Base-by-base conservation (phyloP, 371 early-diverging fungal species). In the Haplosporangium sp. region DNA sequence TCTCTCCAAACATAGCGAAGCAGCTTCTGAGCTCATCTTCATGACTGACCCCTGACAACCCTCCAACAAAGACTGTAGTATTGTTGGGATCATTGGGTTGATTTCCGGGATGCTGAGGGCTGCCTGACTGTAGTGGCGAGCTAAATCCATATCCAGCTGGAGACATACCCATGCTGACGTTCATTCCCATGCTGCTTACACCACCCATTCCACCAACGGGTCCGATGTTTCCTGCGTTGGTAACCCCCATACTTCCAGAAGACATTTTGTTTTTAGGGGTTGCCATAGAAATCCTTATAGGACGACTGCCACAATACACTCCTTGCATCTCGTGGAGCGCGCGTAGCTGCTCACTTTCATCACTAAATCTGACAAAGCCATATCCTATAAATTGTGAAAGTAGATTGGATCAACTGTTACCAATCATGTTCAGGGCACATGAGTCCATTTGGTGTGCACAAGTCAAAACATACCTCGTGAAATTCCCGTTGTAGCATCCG, bases 31-130 rank as follows among this genome's bases (percentile, higher is more conserved):
- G 84, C 63, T 97, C 96, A 42, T 95, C 95, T 78, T 96, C 96
- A 56, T 90, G 88, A 15, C 92, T 92, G 39, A 91, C 87, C 13
- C 93, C 86, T 47, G 89, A 91, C 45, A 98, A 82, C 4, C 96
- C 97, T 27, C 98, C 98, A 7, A 98, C 95, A 87, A 98, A 98
- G 15, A 98, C 96, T 1, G 98, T 97, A 2, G 97, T 97, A 83
- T 96, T 97, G 79, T 86, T 92, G 39, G 96, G 96, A 76, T 98
- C 98, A 4, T 81, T 86, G 74, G 82, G 85, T 53, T 83, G 84
- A 55, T 77, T 83, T 34, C 58, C 13, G 19, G 83, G 67, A 9
- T 76, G 70, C 38, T 82, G 83, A 20, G 85, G 72, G n/a, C 79
- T 74, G 11, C 58, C 62, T 4, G 83, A 37, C 35, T 88, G 89